A percentile compares a stretch with the other conserved stretches of the same genome.
Evolutionary conservation across 2,329 filamentous ascomycete species (phyloP).

Genomic region (Ustulina deusta): DNA sequence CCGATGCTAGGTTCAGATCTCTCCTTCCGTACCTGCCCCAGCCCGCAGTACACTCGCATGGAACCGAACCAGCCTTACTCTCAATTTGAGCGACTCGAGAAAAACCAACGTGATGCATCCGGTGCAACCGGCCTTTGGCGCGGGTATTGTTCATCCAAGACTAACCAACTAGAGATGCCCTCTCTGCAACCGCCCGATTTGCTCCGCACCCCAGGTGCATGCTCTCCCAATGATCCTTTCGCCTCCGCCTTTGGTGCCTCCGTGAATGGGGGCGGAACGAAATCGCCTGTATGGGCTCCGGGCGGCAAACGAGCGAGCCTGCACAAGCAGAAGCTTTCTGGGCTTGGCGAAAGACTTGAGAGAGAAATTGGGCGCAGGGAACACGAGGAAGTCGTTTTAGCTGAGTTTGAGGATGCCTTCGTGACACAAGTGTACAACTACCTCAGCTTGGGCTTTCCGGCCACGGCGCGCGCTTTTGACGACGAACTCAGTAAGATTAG

Average conservation of each 20-base stretch:
- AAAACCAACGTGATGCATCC: constrained; percentile 65
- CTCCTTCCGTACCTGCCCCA: constrained; percentile 82
- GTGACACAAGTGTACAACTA: constrained; percentile 98
- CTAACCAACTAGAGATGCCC: constrained; percentile 55
- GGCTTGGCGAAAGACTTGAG: constrained; percentile 64
- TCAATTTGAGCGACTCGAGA: constrained; percentile 57
- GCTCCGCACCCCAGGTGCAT: constrained; percentile 63
- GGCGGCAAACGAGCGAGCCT: constrained; percentile 36
- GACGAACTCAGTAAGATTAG: constrained; percentile 87
- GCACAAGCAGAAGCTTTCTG: constrained; percentile 61
- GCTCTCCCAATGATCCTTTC: constrained; percentile 58
- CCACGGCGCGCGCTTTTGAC: constrained; percentile 85
- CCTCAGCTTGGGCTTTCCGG: constrained; percentile 90
- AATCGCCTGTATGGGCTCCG: constrained; percentile 46
- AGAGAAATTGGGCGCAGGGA: constrained; percentile 64
- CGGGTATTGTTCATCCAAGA: constrained; percentile 70
- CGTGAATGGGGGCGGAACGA: constrained; percentile 58
- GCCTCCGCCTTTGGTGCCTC: constrained; percentile 56
- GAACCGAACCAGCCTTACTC: constrained; percentile 77
- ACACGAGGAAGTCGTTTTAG: constrained; percentile 64
- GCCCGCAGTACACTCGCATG: constrained; percentile 85
- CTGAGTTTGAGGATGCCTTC: constrained; percentile 85
- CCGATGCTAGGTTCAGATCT: constrained; percentile 91
- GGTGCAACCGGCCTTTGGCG: constrained; percentile 79
- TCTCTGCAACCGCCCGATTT: constrained; percentile 61